Evolutionary conservation across 805 yeast genomes (phyloP).

Genomic region (Blastobotrys mokoenaii): DNA sequence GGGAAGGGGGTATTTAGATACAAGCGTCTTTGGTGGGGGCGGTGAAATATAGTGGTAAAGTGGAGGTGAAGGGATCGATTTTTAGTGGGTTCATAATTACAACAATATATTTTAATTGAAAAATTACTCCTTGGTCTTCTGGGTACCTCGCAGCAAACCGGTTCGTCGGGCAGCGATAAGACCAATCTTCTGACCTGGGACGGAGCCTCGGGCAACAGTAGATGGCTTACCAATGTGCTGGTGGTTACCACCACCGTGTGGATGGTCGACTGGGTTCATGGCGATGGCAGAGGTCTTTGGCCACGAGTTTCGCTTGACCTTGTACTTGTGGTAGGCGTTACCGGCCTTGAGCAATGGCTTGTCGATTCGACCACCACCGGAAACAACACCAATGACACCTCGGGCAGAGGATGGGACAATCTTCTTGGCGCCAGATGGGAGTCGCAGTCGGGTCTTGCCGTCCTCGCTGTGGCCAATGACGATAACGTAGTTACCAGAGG

Average conservation of each 20-base stretch:
- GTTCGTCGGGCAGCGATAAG: slow-evolving; percentile 99
- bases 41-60: too few relatives aligned
- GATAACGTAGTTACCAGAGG: slow-evolving; percentile 99
- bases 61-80: too few relatives aligned
- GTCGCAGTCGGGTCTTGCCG: slow-evolving; percentile 97
- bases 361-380: slow-evolving; percentile 99
- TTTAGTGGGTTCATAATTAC: not conserved
- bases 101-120: not conserved
- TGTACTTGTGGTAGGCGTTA: slow-evolving; percentile 99
- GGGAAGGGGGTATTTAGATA: too few relatives aligned
- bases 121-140: slow-evolving; percentile 71
- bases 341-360: slow-evolving; percentile 99
- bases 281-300: slow-evolving; percentile 99
- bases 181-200: slow-evolving; percentile 99
- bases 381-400: slow-evolving; percentile 99
- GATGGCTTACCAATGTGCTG: slow-evolving; percentile 99
- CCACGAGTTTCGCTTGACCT: slow-evolving; percentile 99
- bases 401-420: slow-evolving; percentile 90
- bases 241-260: slow-evolving; percentile 99
- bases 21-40: too few relatives aligned
- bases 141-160: slow-evolving; percentile 99
- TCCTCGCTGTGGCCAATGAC: slow-evolving; percentile 99
- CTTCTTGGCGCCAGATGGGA: slow-evolving; percentile 99
- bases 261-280: slow-evolving; percentile 99
- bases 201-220: slow-evolving; percentile 98